A percentile compares a stretch with the other conserved stretches of the same genome.
Conservation (phyloP, 1,284 basidiomycete species). For the Polyporus tsugae region DNA sequence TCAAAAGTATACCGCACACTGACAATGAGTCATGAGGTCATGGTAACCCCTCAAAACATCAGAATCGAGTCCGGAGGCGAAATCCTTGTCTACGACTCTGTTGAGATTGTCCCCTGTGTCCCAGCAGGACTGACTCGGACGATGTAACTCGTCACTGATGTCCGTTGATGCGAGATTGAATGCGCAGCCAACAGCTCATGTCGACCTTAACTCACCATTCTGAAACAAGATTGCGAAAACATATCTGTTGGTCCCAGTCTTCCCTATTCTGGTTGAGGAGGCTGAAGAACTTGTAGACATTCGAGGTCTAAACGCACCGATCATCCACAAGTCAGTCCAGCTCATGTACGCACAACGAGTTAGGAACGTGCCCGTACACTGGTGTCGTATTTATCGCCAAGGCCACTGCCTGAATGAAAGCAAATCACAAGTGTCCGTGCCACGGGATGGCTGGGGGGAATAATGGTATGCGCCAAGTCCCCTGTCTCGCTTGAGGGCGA, state of each 20-base stretch:
- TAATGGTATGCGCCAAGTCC: slow-evolving; percentile 31
- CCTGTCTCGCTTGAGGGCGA: slow-evolving; percentile 24
- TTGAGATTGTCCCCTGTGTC: neutral
- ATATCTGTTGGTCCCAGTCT: slow-evolving; percentile 44
- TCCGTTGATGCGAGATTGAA: neutral
- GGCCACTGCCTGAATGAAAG: slow-evolving; percentile 66
- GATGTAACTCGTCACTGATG: neutral
- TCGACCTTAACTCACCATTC: neutral
- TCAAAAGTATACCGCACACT: slow-evolving; percentile 19
- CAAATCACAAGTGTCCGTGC: slow-evolving; percentile 49
- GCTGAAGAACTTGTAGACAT: slow-evolving; percentile 64
- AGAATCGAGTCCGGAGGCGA: neutral
- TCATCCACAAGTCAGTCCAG: neutral
- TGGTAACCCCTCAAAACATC: slow-evolving; percentile 54
- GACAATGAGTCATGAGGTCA: slow-evolving; percentile 71
- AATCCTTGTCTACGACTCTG: neutral
- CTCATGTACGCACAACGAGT: neutral
- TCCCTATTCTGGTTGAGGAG: slow-evolving; percentile 60
- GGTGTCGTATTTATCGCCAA: slow-evolving; percentile 57
- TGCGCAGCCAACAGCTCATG: neutral
- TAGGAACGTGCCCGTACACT: slow-evolving; percentile 49
- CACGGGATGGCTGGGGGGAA: slow-evolving; percentile 41
- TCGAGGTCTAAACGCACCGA: slow-evolving; percentile 57
- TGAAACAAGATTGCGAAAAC: neutral
- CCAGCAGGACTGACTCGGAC: neutral